Conservation (phyloP, 2,329 filamentous ascomycete genomes). For the Shiraia bambusicola region DNA sequence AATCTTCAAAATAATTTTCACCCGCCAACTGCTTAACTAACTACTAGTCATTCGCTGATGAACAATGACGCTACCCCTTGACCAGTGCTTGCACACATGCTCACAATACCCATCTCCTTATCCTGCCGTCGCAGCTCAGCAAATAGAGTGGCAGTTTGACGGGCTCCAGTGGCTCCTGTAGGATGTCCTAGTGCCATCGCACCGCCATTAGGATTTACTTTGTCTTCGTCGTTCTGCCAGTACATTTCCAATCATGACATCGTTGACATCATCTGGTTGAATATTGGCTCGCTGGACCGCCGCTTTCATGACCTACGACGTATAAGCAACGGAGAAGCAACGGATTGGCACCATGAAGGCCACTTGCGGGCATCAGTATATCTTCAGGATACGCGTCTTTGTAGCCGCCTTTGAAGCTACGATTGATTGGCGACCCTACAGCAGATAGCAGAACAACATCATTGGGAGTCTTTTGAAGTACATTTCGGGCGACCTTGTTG, state of each 20-base stretch:
- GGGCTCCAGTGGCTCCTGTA: conserved; percentile 70
- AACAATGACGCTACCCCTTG: conserved; percentile 37
- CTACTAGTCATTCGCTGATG: conserved; percentile 22
- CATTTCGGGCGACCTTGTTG: conserved; percentile 48
- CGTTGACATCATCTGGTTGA: conserved; percentile 26
- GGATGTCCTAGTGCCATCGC: conserved; percentile 83
- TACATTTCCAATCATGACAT: conserved; percentile 64
- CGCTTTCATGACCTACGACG: conserved; percentile 69
- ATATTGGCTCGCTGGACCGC: conserved; percentile 32
- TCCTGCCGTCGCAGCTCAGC: conserved; percentile 66
- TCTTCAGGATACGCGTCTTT: conserved; percentile 91
- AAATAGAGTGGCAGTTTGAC: conserved; percentile 83
- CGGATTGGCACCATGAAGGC: conserved; percentile 57
- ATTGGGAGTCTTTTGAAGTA: conserved; percentile 85
- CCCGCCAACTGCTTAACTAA: too few relatives aligned
- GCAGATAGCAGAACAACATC: conserved; percentile 94
- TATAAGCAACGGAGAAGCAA: conserved; percentile 55
- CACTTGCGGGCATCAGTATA: conserved; percentile 63
- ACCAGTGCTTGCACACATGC: conserved; percentile 66
- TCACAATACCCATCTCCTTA: conserved; percentile 79
- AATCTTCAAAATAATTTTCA: too few relatives aligned
- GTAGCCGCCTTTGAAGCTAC: conserved; percentile 86
- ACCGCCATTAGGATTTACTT: conserved; percentile 79
- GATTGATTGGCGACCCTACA: conserved; percentile 81
- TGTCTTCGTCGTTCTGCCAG: conserved; percentile 74